Evolutionary conservation across 495 filamentous ascomycete genomes (phyloP).

Genomic region (Lophiotrema nucula): DNA sequence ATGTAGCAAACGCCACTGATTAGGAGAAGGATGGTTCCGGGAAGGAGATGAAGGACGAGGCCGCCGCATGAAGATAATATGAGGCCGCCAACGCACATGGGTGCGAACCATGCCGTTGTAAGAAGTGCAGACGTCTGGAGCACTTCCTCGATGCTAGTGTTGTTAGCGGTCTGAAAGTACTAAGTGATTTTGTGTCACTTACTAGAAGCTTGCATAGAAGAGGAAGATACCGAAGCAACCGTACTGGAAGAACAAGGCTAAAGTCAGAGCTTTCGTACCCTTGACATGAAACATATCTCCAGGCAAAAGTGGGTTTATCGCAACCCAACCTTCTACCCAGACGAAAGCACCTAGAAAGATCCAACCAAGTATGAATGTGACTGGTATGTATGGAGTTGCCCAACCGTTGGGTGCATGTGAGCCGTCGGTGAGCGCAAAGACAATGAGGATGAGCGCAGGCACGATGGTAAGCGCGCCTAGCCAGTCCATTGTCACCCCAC

Average conservation of each 20-base stretch:
- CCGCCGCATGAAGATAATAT: conserved; percentile 70
- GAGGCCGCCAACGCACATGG: conserved; percentile 73
- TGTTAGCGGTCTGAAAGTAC: too few species aligned
- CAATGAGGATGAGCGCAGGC: conserved; percentile 65
- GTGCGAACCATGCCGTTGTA: conserved; percentile 75
- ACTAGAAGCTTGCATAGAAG: conserved; percentile 79
- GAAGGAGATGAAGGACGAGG: conserved; percentile 71
- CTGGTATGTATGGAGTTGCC: conserved; percentile 68
- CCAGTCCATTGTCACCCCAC: conserved; percentile 67
- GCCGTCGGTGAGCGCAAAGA: conserved; percentile 77
- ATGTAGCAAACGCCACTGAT: conserved; percentile 67
- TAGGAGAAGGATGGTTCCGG: conserved; percentile 60
- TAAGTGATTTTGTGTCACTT: too few species aligned
- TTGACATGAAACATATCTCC: conserved; percentile 70
- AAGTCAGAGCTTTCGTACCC: conserved; percentile 65
- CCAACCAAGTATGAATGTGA: conserved; percentile 59
- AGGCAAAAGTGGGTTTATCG: conserved; percentile 70
- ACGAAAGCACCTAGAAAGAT: conserved; percentile 56
- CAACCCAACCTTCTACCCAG: conserved; percentile 78
- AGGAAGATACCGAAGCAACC: conserved; percentile 75
- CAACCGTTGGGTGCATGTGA: conserved; percentile 68
- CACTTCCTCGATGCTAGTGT: conserved; percentile 59
- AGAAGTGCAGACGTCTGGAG: conserved; percentile 66
- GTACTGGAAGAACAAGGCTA: conserved; percentile 71
- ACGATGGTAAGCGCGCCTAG: conserved; percentile 63